Evolutionary conservation across 73 alveolate genomes (phyloP).

Genomic region (Effrenium voratum): DNA sequence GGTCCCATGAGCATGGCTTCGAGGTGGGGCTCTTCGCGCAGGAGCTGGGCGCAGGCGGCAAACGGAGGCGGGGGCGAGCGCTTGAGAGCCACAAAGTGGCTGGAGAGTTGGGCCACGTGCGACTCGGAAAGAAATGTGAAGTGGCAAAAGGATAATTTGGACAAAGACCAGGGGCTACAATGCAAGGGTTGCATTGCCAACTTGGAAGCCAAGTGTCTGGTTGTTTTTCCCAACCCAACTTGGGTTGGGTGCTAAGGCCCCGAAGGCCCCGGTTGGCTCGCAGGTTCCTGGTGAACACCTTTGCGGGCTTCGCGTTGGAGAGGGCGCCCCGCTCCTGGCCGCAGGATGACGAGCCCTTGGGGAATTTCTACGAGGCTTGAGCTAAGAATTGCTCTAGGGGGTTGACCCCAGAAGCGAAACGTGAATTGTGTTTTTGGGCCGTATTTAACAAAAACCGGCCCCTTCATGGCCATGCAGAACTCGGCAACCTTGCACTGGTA

Average conservation of each 20-base stretch:
- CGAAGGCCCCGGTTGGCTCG: no score
- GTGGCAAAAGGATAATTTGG: no score
- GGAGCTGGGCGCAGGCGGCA: constrained; percentile 53
- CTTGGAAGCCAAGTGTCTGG: no score
- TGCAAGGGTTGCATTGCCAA: no score
- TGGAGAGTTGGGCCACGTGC: no score
- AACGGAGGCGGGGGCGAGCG: constrained; percentile 49
- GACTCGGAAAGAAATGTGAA: no score
- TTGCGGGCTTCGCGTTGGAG: constrained; percentile 32
- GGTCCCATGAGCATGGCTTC: no score
- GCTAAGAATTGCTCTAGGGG: not conserved
- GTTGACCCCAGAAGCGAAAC: not conserved
- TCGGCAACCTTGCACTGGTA: no score
- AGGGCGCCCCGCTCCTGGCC: constrained; percentile 14
- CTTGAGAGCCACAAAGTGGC: no score
- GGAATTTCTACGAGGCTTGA: constrained; percentile 41
- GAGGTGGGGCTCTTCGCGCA: constrained; percentile 53
- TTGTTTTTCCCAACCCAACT: no score
- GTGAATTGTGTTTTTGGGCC: not conserved
- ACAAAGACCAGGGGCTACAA: no score
- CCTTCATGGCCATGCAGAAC: no score
- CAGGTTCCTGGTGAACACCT: constrained; percentile 67
- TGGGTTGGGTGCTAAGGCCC: not conserved
- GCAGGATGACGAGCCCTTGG: not conserved
- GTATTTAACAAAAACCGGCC: not conserved